A percentile compares a stretch with the other conserved stretches of the same genome.
These are phyloP conservation scores for Luvunga scandens DNA, from an alignment of 345 rosid species.

Conservation along the genomic window DNA sequence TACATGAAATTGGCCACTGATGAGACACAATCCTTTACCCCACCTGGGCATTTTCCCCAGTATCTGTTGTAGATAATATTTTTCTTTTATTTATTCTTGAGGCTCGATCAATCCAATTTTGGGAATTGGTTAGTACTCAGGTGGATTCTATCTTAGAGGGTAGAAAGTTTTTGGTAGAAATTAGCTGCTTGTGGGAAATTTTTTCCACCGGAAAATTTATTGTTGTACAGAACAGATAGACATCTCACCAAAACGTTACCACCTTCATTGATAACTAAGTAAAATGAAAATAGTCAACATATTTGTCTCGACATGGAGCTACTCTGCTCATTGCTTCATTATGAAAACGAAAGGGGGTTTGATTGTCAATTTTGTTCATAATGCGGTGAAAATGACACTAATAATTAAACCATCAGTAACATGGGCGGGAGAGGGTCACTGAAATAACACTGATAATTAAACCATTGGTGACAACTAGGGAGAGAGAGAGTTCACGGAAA, in stretches of 20 bases:
- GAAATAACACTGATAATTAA: no score
- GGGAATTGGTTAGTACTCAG: conserved; percentile 3
- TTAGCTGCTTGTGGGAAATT: conserved; percentile 30
- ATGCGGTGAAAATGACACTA: background rate
- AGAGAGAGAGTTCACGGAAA: background rate
- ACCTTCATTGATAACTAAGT: conserved; percentile 13
- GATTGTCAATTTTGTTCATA: no score
- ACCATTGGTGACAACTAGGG: background rate
- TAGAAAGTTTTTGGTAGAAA: conserved; percentile 12
- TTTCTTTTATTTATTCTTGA: conserved; percentile 1
- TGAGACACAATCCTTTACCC: background rate
- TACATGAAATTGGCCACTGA: conserved; percentile 3
- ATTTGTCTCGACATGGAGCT: background rate
- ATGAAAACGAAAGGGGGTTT: no score
- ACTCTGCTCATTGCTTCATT: background rate
- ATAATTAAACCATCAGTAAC: background rate
- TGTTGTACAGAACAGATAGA: conserved; percentile 40
- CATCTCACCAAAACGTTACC: background rate
- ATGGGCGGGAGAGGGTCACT: no score
- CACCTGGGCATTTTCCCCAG: background rate
- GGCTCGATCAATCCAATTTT: conserved; percentile 19
- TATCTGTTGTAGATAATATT: conserved; percentile 38
- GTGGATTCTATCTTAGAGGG: background rate
- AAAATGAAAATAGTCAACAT: background rate
- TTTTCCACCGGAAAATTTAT: conserved; percentile 27